Evolutionary conservation across 306 rosid species (phyloP), one percentile per base, ranked within the genome.

Genomic region (Pyrus communis): DNA sequence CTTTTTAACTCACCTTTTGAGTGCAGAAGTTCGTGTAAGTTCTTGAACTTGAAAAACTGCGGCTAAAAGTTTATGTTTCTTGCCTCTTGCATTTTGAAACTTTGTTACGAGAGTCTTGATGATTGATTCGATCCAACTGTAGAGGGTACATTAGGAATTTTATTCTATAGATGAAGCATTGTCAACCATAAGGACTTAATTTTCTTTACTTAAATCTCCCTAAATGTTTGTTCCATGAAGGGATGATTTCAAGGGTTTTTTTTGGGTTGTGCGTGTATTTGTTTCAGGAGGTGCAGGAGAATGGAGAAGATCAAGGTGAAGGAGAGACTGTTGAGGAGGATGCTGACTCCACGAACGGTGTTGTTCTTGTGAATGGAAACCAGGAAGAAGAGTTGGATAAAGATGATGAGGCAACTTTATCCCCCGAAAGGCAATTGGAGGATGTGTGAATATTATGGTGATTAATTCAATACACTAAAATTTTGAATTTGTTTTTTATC

Each of bases 341-440:
- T 68, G 78, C 78, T 21, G 81, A 84, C 69, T 82, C 86, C 19
- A 69, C 82, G n/a, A 79, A 85, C 69, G 82, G 80, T 71, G 76
- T 80, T 28, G 81, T 84, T 80, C 52, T 79, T 67, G 74, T 87
- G 40, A 82, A 81, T 69, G 80, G 77, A 54, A 78, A 69, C 67
- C 85, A 85, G 75, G 84, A 65, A 49, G 87, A 79, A 85, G 87
- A 78, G 76, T 75, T 68, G 78, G 71, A 69, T 80, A 75, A 78
- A 49, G 58, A 74, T 77, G 77, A 81, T 25, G 78, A 81, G 78
- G 69, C 67, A 61, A 52, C 69, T 58, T 74, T 80, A 67, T 78
- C 83, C 55, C 67, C 81, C 25, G 81, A 69, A 84, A 63, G 71
- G 81, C 81, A 35, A 70, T 67, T 80, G 71, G 74, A 51, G 49